These are phyloP conservation scores for Rhinocladiella similis DNA, from an alignment of 2,329 filamentous ascomycete genomes.

Conservation along the genomic window DNA sequence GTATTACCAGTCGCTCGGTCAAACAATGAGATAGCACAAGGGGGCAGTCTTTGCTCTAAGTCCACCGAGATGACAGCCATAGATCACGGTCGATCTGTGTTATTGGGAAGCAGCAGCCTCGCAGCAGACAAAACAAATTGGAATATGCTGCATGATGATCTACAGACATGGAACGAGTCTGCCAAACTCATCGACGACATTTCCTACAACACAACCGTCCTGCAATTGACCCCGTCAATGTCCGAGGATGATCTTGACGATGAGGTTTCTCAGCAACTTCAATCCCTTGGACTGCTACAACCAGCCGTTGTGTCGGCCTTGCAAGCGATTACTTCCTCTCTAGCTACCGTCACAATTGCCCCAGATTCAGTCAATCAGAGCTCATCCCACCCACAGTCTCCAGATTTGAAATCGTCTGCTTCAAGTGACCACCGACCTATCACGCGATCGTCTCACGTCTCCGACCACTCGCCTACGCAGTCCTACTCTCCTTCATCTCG, in stretches of 20 bases:
- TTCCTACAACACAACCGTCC: conserved; percentile 40
- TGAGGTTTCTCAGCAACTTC: conserved; percentile 39
- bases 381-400: conserved; percentile 28
- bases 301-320: conserved; percentile 39
- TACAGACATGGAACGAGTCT: conserved; percentile 13
- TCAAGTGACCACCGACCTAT: conserved; percentile 26
- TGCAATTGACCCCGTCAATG: conserved; percentile 35
- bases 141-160: conserved; percentile 15
- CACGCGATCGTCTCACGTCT: conserved; percentile 16
- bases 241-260: conserved; percentile 41
- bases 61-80: conserved; percentile 18
- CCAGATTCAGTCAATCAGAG: conserved; percentile 25
- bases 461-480: conserved; percentile 9
- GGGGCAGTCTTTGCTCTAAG: conserved; percentile 5
- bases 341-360: conserved; percentile 26
- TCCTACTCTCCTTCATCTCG: conserved; percentile 13
- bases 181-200: conserved; percentile 35
- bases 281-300: conserved; percentile 39
- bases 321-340: conserved; percentile 34
- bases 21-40: conserved; percentile 18
- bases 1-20: conserved; percentile 3
- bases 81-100: conserved; percentile 15
- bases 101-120: conserved; percentile 5
- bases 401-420: conserved; percentile 29
- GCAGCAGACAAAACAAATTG: conserved; percentile 6